Conservation (phyloP, 768 basidiomycete genomes). For the Serendipita vermifera region DNA sequence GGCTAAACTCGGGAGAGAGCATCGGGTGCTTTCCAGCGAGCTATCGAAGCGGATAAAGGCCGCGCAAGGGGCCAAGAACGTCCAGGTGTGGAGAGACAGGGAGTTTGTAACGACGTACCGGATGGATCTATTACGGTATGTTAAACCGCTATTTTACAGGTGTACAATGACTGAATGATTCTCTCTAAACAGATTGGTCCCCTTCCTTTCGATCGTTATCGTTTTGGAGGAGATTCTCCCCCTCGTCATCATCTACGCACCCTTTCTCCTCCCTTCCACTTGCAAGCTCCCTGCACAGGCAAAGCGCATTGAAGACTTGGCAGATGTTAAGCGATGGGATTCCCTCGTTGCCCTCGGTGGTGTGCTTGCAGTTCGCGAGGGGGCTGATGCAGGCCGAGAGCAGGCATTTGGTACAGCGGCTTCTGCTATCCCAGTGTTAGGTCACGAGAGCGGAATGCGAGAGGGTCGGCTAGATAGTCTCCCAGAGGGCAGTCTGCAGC, state of each 20-base stretch:
- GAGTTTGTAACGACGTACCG: slow-evolving; percentile 54
- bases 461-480: neutral
- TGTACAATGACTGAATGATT: neutral
- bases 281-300: slow-evolving; percentile 74
- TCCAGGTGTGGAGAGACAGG: slow-evolving; percentile 39
- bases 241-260: slow-evolving; percentile 73
- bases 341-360: neutral
- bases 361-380: neutral
- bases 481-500: neutral
- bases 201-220: slow-evolving; percentile 61
- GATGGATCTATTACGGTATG: slow-evolving; percentile 57
- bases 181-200: slow-evolving; percentile 44
- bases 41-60: slow-evolving; percentile 44
- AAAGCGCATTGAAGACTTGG: slow-evolving; percentile 38
- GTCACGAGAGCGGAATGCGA: neutral
- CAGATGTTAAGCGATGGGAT: slow-evolving; percentile 2
- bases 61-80: slow-evolving; percentile 44
- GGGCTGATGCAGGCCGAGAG: no score
- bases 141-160: slow-evolving; percentile 13
- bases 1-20: slow-evolving; percentile 40
- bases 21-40: slow-evolving; percentile 39
- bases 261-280: slow-evolving; percentile 73
- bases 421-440: neutral
- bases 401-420: neutral
- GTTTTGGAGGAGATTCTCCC: slow-evolving; percentile 73